Evolutionary conservation across 345 rosid species (phyloP).

Genomic region (Cochlearia excelsa): DNA sequence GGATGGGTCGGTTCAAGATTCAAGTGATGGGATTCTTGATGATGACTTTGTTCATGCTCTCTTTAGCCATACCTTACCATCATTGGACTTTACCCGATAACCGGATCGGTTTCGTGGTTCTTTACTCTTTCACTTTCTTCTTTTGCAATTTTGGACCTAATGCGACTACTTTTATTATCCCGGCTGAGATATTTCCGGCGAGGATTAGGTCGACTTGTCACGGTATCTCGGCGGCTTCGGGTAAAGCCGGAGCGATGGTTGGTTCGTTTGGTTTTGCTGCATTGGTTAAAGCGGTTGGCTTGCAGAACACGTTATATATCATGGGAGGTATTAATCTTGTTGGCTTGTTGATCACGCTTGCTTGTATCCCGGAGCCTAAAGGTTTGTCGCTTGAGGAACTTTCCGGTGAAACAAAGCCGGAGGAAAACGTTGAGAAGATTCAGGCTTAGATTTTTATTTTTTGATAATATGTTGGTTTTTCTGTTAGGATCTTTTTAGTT

Average conservation of each 20-base stretch:
- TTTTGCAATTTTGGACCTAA: slow-evolving; percentile 82
- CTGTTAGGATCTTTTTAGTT: neutral
- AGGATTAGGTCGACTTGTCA: slow-evolving; percentile 78
- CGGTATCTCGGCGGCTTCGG: slow-evolving; percentile 67
- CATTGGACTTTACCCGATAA: slow-evolving; percentile 54
- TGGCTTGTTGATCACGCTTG: slow-evolving; percentile 43
- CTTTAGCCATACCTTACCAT: slow-evolving; percentile 61
- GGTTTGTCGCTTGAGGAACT: slow-evolving; percentile 60
- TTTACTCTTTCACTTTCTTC: slow-evolving; percentile 70
- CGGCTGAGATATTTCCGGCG: slow-evolving; percentile 79
- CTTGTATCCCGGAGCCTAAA: slow-evolving; percentile 47
- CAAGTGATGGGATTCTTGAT: slow-evolving; percentile 55
- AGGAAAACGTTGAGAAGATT: slow-evolving; percentile 20
- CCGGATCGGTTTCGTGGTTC: slow-evolving; percentile 51
- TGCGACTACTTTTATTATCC: slow-evolving; percentile 71
- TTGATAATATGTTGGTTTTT: neutral
- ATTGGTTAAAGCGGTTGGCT: slow-evolving; percentile 45
- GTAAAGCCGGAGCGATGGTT: slow-evolving; percentile 70
- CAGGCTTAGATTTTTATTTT: neutral
- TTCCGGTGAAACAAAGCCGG: slow-evolving; percentile 46
- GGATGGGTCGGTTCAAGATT: slow-evolving; percentile 47
- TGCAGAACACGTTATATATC: slow-evolving; percentile 40
- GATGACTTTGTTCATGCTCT: slow-evolving; percentile 58
- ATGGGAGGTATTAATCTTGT: slow-evolving; percentile 41
- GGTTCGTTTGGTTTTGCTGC: slow-evolving; percentile 74